These are phyloP conservation scores for Thielaviopsis ethacetica DNA, from an alignment of 2,329 filamentous ascomycete genomes.

Conservation along the genomic window DNA sequence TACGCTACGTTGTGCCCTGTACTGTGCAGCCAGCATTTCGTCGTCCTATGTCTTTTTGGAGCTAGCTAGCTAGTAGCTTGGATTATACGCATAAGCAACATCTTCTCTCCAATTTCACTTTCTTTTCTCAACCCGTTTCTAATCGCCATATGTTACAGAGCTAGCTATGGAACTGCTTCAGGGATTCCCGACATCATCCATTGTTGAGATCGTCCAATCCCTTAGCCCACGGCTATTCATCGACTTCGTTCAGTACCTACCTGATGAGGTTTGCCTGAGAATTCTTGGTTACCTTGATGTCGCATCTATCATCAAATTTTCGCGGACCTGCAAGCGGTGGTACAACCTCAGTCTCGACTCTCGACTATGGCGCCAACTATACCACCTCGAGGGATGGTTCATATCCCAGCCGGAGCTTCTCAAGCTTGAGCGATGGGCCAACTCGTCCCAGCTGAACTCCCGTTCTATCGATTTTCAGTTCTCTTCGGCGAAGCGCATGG, in stretches of 20 bases:
- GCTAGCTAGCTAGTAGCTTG: too few species aligned
- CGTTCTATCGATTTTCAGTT: constrained; percentile 8
- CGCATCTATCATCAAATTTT: constrained; percentile 61
- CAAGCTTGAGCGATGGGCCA: constrained; percentile 9
- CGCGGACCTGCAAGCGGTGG: constrained; percentile 68
- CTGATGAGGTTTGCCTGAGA: constrained; percentile 78
- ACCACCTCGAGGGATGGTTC: constrained; percentile 74
- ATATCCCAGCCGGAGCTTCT: constrained; percentile 49
- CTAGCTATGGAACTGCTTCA: constrained; percentile 65
- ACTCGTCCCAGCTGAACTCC: constrained; percentile 9
- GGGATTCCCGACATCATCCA: constrained; percentile 61
- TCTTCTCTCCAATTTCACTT: not conserved
- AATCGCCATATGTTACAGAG: constrained; percentile 32
- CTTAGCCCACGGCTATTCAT: constrained; percentile 77
- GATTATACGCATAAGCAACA: too few species aligned
- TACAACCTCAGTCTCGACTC: constrained; percentile 65
- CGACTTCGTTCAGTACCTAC: constrained; percentile 74
- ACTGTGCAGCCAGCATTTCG: too few species aligned
- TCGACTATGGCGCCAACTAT: constrained; percentile 72
- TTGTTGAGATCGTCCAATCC: constrained; percentile 65
- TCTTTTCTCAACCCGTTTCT: not conserved
- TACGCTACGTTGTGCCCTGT: too few species aligned
- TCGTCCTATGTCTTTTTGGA: too few species aligned
- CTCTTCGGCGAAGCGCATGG: not conserved
- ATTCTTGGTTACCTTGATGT: constrained; percentile 78